Evolutionary conservation across 805 yeast species (phyloP).

Genomic region (Kuraishia hungarica): DNA sequence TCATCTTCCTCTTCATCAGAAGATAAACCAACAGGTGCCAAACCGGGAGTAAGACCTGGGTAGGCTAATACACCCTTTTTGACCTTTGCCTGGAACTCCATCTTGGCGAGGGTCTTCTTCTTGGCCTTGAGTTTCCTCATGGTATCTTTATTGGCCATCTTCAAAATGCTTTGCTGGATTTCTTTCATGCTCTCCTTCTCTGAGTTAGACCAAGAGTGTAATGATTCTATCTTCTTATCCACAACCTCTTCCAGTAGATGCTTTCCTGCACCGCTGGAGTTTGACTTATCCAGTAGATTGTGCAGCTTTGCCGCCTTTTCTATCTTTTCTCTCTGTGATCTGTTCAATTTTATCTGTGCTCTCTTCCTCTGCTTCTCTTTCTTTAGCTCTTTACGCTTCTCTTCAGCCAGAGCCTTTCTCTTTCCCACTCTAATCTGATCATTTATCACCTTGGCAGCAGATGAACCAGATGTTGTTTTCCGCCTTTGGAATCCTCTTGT

Average conservation of each 20-base stretch:
- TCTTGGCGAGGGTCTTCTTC: constrained; percentile 19
- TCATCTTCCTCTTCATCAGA: constrained; percentile 32
- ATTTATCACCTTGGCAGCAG: constrained; percentile 12
- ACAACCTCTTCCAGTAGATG: constrained; percentile 24
- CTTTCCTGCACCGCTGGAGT: constrained; percentile 28
- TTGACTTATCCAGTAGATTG: constrained; percentile 7
- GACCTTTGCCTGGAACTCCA: constrained; percentile 29
- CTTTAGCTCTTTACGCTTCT: constrained; percentile 9
- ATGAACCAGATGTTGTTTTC: no score
- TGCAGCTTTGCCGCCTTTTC: constrained; percentile 14
- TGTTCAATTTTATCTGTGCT: constrained; percentile 11
- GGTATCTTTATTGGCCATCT: constrained; percentile 33
- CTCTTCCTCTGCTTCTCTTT: constrained; percentile 9
- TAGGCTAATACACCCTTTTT: constrained; percentile 33
- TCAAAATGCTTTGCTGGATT: constrained; percentile 32
- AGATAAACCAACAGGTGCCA: constrained; percentile 70
- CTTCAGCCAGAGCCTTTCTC: constrained; percentile 11
- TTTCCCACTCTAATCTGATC: constrained; percentile 3
- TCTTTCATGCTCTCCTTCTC: constrained; percentile 31
- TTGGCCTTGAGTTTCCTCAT: constrained; percentile 25
- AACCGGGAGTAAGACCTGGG: constrained; percentile 76
- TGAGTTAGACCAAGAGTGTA: constrained; percentile 31
- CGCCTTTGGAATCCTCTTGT: no score
- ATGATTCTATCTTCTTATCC: constrained; percentile 25
- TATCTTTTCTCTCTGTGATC: constrained; percentile 9